Conservation (phyloP, 2,329 filamentous ascomycete genomes). For the Tolypocladium guangdongense region DNA sequence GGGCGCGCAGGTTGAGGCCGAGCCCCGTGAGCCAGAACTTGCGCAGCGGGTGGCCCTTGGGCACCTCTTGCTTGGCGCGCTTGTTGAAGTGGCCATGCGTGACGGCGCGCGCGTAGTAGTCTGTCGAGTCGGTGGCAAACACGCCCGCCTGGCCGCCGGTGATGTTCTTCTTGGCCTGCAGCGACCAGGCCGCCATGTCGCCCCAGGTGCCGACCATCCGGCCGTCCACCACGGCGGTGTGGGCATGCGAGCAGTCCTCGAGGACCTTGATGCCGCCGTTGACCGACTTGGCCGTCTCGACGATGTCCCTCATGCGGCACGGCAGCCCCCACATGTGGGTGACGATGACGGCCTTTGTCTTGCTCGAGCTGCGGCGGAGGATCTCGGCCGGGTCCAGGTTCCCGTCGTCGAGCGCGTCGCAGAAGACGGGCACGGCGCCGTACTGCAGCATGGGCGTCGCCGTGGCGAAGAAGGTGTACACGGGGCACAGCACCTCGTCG, state of each 20-base stretch:
- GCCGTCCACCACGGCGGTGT: constrained; percentile 1
- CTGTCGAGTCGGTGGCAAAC: constrained; percentile 1
- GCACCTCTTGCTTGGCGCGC: constrained; percentile 1
- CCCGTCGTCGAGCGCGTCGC: not conserved
- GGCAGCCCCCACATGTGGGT: constrained; percentile 5
- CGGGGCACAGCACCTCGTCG: constrained; percentile 4
- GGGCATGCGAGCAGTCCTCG: constrained; percentile 4
- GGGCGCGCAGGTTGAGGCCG: constrained; percentile 2
- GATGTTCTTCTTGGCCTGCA: constrained; percentile 3
- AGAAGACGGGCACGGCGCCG: constrained; percentile 1
- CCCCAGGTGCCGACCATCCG: constrained; percentile 2
- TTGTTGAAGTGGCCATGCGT: constrained; percentile 2
- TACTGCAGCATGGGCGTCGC: constrained; percentile 2
- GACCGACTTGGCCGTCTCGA: not conserved
- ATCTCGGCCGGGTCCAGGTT: constrained; percentile 2
- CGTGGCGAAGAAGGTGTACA: constrained; percentile 2
- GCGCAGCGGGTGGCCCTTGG: not conserved
- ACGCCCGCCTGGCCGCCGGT: constrained; percentile 2
- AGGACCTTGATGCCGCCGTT: constrained; percentile 1
- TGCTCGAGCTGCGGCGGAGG: not conserved
- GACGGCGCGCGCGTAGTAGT: constrained; percentile 2
- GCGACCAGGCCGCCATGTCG: constrained; percentile 1
- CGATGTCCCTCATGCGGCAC: constrained; percentile 1
- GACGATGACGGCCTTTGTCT: constrained; percentile 3
- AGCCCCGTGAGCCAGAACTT: constrained; percentile 2